phyloP scores from a whole-genome alignment of 164 flowering plant genomes.

The Vitis cinerea region DNA sequence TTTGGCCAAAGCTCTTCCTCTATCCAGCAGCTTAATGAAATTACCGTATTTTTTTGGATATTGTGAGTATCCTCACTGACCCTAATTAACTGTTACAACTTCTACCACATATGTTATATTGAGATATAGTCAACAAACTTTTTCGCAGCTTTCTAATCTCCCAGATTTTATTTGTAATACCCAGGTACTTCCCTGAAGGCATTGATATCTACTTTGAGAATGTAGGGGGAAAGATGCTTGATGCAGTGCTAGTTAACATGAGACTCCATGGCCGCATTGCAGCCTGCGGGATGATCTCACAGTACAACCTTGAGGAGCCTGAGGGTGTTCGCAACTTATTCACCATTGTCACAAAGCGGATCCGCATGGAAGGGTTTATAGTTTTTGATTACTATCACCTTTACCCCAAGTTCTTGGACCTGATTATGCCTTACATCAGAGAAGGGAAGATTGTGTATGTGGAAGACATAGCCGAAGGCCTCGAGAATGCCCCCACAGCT shows the following conservation, averaged over 20 bases:
- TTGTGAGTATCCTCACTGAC: too few relatives aligned
- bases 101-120: too few relatives aligned
- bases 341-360: conserved; percentile 17
- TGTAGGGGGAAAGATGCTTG: conserved; percentile 47
- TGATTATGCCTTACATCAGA: conserved; percentile 22
- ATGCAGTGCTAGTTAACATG: conserved; percentile 43
- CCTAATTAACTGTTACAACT: too few relatives aligned
- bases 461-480: conserved; percentile 10
- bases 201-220: conserved; percentile 35
- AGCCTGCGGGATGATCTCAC: conserved; percentile 5
- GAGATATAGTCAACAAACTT: too few relatives aligned
- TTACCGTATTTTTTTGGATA: too few relatives aligned
- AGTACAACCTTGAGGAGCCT: conserved; percentile 32
- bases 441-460: conserved; percentile 4
- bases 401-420: conserved; percentile 33
- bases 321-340: conserved; percentile 35
- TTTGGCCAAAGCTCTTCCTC: too few relatives aligned
- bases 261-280: conserved; percentile 29
- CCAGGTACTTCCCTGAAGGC: conserved; percentile 16
- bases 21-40: too few relatives aligned
- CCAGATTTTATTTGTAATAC: too few relatives aligned
- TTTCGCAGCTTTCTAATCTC: too few relatives aligned
- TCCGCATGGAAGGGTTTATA: conserved; percentile 36
- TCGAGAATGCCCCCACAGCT: conserved; percentile 28
- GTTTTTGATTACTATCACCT: conserved; percentile 22